Conservation (phyloP, 108 stramenopile species). For the Cyclostephanos tholiformis region DNA sequence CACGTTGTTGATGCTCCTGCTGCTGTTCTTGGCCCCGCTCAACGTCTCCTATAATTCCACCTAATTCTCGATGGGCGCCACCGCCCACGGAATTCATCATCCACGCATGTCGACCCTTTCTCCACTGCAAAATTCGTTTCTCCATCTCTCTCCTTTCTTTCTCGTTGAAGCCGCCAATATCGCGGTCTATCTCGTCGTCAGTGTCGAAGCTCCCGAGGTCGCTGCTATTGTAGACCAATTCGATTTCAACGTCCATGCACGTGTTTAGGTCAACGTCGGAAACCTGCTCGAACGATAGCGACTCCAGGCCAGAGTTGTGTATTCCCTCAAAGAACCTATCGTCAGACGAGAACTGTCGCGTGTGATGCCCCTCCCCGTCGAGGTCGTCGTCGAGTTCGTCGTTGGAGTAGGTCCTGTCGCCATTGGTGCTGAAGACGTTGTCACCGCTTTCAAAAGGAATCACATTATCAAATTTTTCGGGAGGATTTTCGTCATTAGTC, state of each 20-base stretch:
- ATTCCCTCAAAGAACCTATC: slow-evolving; percentile 45
- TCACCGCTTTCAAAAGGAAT: background rate
- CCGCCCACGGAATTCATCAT: slow-evolving; percentile 8
- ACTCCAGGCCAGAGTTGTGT: slow-evolving; percentile 40
- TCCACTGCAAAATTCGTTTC: slow-evolving; percentile 27
- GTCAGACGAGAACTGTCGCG: slow-evolving; percentile 28
- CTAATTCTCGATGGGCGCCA: background rate
- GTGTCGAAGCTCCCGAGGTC: slow-evolving; percentile 9
- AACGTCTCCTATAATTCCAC: background rate
- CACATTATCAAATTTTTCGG: background rate
- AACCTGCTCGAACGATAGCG: slow-evolving; percentile 45
- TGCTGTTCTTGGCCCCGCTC: background rate
- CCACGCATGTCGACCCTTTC: slow-evolving; percentile 27
- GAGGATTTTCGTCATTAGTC: background rate
- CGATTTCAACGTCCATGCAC: slow-evolving; percentile 43
- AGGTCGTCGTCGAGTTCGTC: background rate
- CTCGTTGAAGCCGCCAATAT: background rate
- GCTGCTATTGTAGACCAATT: slow-evolving; percentile 37
- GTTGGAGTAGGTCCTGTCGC: background rate
- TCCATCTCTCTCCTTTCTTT: slow-evolving; percentile 40
- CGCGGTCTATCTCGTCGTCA: background rate
- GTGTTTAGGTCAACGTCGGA: slow-evolving; percentile 21
- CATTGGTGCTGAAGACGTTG: background rate
- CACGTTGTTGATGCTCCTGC: background rate
- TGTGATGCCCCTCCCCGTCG: background rate